Evolutionary conservation across 805 yeast species (phyloP).

Genomic region (Myxozyma monticola): DNA sequence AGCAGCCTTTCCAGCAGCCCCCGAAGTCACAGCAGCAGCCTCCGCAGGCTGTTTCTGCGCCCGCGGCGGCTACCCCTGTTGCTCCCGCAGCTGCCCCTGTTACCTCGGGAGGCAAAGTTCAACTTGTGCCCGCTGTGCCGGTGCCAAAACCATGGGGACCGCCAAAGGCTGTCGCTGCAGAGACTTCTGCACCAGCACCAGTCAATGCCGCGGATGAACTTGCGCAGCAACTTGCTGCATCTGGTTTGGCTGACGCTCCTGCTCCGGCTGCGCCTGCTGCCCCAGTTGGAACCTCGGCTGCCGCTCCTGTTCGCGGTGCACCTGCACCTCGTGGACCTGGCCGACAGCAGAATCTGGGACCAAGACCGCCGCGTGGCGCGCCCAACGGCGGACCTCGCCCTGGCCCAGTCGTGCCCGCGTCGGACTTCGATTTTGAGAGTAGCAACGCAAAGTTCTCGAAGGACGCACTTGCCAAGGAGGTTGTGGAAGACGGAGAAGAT

Average conservation of each 20-base stretch:
- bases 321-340: constrained; percentile 3
- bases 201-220: constrained; percentile 27
- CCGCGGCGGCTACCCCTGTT: constrained; percentile 12
- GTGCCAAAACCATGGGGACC: constrained; percentile 26
- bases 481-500: constrained; percentile 41
- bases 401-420: constrained; percentile 42
- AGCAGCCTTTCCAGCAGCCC: too few relatives aligned
- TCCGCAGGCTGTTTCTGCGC: constrained; percentile 6
- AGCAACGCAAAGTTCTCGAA: constrained; percentile 66
- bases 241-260: constrained; percentile 16
- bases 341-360: not conserved
- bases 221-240: constrained; percentile 14
- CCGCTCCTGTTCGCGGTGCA: constrained; percentile 15
- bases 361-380: constrained; percentile 5
- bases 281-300: constrained; percentile 6
- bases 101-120: constrained; percentile 13
- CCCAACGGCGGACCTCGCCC: not conserved
- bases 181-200: constrained; percentile 26
- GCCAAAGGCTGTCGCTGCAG: constrained; percentile 8
- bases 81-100: constrained; percentile 2
- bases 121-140: constrained; percentile 27
- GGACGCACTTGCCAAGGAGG: constrained; percentile 42
- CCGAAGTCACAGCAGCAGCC: too few relatives aligned
- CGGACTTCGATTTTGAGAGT: constrained; percentile 73
- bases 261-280: constrained; percentile 27